Conservation (phyloP, 257 asterid species). For the Jacaranda mimosifolia region DNA sequence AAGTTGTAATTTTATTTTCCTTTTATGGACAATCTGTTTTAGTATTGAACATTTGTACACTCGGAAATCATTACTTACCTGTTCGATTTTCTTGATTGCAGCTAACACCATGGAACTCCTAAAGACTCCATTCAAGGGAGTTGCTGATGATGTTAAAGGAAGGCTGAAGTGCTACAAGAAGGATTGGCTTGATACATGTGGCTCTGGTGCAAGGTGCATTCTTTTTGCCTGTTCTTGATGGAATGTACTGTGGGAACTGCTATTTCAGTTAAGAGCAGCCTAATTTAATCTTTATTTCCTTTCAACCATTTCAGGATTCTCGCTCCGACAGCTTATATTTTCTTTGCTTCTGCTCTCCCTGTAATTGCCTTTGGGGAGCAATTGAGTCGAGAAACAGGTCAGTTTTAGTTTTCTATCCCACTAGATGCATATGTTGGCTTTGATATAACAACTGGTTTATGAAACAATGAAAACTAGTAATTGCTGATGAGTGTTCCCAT, state of each 20-base stretch:
- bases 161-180: constrained; percentile 65
- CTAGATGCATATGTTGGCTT: too few relatives aligned
- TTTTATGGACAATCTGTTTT: neutral
- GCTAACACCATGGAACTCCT: constrained; percentile 46
- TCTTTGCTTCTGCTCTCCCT: constrained; percentile 96
- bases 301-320: constrained; percentile 66
- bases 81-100: constrained; percentile 28
- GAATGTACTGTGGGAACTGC: neutral
- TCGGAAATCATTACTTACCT: constrained; percentile 2
- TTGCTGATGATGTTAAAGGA: constrained; percentile 52
- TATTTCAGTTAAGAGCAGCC: neutral
- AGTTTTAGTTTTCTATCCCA: neutral
- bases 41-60: constrained; percentile 23
- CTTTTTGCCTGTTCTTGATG: neutral
- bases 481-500: neutral
- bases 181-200: constrained; percentile 61
- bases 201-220: constrained; percentile 74
- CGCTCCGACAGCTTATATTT: constrained; percentile 89
- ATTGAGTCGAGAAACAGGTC: constrained; percentile 91
- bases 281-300: constrained; percentile 25
- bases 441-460: neutral
- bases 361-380: constrained; percentile 96
- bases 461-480: neutral
- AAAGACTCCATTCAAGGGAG: constrained; percentile 57
- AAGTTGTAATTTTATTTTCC: neutral